Percentiles rank a stretch among this genome's conserved stretches.
Conservation (phyloP, 768 basidiomycete species). For the Leccinum arenicola region DNA sequence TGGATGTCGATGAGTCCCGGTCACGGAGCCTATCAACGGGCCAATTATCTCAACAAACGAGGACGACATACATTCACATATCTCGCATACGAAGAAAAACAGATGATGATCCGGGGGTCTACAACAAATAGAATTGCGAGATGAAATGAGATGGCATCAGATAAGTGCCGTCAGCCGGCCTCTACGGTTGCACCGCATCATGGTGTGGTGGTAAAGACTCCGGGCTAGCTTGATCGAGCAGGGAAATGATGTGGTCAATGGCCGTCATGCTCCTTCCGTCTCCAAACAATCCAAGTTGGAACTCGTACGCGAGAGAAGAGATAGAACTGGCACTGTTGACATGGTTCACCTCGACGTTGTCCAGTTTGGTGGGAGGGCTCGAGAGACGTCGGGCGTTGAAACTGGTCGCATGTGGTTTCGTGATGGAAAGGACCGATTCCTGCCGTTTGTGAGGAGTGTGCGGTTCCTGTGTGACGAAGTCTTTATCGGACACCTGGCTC, state of each 20-base stretch:
- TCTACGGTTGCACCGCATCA: background rate
- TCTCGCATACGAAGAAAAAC: background rate
- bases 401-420: background rate
- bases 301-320: slow-evolving; percentile 28
- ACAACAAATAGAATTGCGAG: background rate
- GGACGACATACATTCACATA: slow-evolving; percentile 4
- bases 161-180: slow-evolving; percentile 6
- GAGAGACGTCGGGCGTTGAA: slow-evolving; percentile 7
- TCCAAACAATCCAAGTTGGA: slow-evolving; percentile 24
- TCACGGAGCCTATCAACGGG: background rate
- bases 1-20: background rate
- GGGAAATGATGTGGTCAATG: slow-evolving; percentile 25
- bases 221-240: slow-evolving; percentile 28
- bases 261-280: slow-evolving; percentile 24
- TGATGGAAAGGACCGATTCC: slow-evolving; percentile 12
- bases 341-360: slow-evolving; percentile 12
- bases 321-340: slow-evolving; percentile 19
- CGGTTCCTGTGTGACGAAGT: background rate
- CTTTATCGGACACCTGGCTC: slow-evolving; percentile 1
- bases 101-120: background rate
- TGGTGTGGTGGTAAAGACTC: slow-evolving; percentile 2
- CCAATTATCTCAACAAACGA: slow-evolving; percentile 2
- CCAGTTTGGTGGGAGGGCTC: slow-evolving; percentile 16
- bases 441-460: slow-evolving; percentile 14
- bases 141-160: background rate